Conservation (phyloP, 129 eudicot genomes). For the Flaveria brownii region DNA sequence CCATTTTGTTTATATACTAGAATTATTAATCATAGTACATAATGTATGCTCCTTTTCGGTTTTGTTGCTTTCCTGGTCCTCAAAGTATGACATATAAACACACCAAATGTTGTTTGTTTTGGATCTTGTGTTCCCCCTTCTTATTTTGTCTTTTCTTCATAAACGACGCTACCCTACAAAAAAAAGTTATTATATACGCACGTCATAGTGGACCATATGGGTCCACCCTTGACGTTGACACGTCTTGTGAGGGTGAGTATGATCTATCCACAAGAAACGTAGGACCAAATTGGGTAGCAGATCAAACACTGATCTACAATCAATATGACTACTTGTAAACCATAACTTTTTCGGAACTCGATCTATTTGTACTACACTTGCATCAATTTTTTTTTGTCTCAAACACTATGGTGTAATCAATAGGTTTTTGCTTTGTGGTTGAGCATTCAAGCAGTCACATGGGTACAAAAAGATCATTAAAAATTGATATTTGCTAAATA, state of each 20-base stretch:
- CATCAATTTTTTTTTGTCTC: too few relatives aligned
- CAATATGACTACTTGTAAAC: too few relatives aligned
- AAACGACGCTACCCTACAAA: neutral
- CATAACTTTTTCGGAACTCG: too few relatives aligned
- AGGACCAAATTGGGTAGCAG: neutral
- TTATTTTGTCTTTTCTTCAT: neutral
- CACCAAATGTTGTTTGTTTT: constrained; percentile 6
- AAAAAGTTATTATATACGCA: neutral
- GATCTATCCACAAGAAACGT: neutral
- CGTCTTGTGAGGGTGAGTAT: neutral
- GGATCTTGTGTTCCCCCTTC: neutral
- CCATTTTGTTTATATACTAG: neutral
- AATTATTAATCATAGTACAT: neutral
- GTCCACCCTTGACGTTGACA: neutral
- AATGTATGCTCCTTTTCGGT: neutral
- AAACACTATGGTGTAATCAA: too few relatives aligned
- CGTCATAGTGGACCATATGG: neutral
- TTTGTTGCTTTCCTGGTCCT: constrained; percentile 2
- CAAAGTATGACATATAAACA: neutral
- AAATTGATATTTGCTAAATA: too few relatives aligned
- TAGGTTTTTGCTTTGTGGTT: too few relatives aligned
- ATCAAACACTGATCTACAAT: neutral
- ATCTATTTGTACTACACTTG: too few relatives aligned
- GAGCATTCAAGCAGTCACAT: too few relatives aligned
- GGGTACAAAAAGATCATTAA: too few relatives aligned